Conservation (phyloP, 352 stramenopile genomes). For the Globisporangium apiculatum region DNA sequence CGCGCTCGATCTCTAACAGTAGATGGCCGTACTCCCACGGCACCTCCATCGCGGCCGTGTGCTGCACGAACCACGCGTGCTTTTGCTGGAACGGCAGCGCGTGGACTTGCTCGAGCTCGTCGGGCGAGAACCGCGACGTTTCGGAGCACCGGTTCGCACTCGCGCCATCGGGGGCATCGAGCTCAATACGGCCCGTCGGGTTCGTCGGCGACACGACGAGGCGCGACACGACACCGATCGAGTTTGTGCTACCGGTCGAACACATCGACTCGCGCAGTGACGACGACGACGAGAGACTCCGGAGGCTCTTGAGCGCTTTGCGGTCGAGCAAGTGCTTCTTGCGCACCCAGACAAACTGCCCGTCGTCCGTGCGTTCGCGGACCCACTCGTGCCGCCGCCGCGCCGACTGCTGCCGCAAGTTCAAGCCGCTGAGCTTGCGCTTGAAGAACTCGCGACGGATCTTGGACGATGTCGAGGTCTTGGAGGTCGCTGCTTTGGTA, state of each 20-base stretch:
- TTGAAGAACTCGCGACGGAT: slow-evolving; percentile 66
- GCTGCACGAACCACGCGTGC: slow-evolving; percentile 84
- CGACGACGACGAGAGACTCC: slow-evolving; percentile 40
- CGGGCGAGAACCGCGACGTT: slow-evolving; percentile 52
- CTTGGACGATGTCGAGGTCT: slow-evolving; percentile 28
- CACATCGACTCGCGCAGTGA: slow-evolving; percentile 65
- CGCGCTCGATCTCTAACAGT: slow-evolving; percentile 79
- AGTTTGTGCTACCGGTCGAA: slow-evolving; percentile 51
- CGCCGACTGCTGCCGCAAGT: slow-evolving; percentile 73
- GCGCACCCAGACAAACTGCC: slow-evolving; percentile 76
- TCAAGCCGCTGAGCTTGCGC: slow-evolving; percentile 72
- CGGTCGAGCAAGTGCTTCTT: slow-evolving; percentile 75
- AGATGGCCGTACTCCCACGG: slow-evolving; percentile 86
- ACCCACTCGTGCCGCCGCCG: slow-evolving; percentile 82
- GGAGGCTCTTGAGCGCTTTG: slow-evolving; percentile 55
- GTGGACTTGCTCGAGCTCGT: slow-evolving; percentile 67
- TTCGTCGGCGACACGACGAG: slow-evolving; percentile 75
- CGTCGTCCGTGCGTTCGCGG: slow-evolving; percentile 62
- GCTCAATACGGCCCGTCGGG: slow-evolving; percentile 57
- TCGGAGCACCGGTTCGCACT: slow-evolving; percentile 48
- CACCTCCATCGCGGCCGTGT: slow-evolving; percentile 78
- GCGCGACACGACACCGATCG: slow-evolving; percentile 65
- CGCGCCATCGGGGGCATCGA: slow-evolving; percentile 62
- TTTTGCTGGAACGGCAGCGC: slow-evolving; percentile 82
- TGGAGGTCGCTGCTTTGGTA: slow-evolving; percentile 7